Evolutionary conservation across 805 yeast species (phyloP), one percentile per base, ranked within the genome.

Genomic region (Spencermartinsiella europaea): DNA sequence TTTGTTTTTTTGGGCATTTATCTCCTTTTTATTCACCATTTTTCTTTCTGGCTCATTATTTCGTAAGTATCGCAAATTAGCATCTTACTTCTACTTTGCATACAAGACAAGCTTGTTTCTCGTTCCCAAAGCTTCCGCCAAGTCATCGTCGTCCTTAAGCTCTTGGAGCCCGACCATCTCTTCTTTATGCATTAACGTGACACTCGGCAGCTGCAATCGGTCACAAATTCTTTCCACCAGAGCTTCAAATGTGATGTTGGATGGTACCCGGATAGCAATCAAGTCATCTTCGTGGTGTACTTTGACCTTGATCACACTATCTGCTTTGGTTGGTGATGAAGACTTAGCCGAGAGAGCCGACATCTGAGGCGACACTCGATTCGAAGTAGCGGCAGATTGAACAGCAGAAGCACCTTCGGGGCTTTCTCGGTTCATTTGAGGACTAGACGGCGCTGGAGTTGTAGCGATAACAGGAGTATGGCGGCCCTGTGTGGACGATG

Each of bases 241-340:
- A 33, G 57, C 59, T 20, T 38, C 49, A 46, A 61, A 68, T 12
- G 61, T 49, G 10, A 60, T 53, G 27, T 60, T 54, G 2, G 57
- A 47, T 2, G 72, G 69, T 22, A 69, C 64, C 22, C 64, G 56
- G 37, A 69, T 61, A 19, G 73, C 73, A 46, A 69, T 58, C 19
- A 66, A 55, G 49, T 66, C 69, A 37, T 66, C 68, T 21, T 59
- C 55, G 41, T 63, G 55, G 46, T 63, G 66, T 15, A 69, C 66
- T 56, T 69, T 69, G 48, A 69, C 60, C 51, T 69, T 69, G 50
- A 68, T 45, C 31, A 51, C 46, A 3, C 33, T 27, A 28, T 34
- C 31, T 5, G 40, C 5, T 15, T 12, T 14, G 16, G 49, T 38
- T 3, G 38, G 21, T 5, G 37, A 19, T 14, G 31, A 14, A 27